Conservation (phyloP, 2,329 filamentous ascomycete species). For the Colletotrichum sp. region DNA sequence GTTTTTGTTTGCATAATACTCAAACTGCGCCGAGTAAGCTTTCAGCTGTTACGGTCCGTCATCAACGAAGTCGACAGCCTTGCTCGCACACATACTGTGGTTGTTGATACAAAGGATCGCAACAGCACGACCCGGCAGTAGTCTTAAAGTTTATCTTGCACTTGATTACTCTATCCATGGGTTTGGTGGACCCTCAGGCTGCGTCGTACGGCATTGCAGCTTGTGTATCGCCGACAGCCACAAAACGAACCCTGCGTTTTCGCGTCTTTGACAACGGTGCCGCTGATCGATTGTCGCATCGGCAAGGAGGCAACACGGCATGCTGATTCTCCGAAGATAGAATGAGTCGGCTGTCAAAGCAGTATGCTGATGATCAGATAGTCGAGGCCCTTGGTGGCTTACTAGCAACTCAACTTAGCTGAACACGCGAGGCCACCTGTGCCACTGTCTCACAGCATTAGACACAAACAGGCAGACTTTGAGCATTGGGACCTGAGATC, state of each 20-base stretch:
- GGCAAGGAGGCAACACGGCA: accelerated
- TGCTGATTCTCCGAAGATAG: not conserved
- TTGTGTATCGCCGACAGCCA: not conserved
- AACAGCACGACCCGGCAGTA: not conserved
- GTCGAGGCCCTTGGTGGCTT: accelerated
- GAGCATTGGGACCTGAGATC: accelerated
- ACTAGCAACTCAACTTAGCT: accelerated
- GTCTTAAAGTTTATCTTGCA: not conserved
- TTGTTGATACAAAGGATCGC: not conserved
- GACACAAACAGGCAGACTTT: accelerated
- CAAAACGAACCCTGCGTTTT: not conserved
- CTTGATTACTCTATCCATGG: too few species aligned
- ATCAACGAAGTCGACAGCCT: too few species aligned
- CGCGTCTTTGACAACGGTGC: not conserved
- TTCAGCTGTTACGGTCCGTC: not conserved
- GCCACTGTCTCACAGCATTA: accelerated
- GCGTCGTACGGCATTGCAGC: not conserved
- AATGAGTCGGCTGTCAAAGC: accelerated
- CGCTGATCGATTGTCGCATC: not conserved
- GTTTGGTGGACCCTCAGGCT: not conserved
- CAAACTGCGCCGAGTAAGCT: too few species aligned
- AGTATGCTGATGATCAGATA: not conserved
- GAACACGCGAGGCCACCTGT: not conserved
- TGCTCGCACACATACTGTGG: too few species aligned
- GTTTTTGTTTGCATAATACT: too few species aligned